A percentile compares a stretch with the other conserved stretches of the same genome.
phyloP scores from a whole-genome alignment of 768 basidiomycete genomes.

The Leccinum longicurvipes region DNA sequence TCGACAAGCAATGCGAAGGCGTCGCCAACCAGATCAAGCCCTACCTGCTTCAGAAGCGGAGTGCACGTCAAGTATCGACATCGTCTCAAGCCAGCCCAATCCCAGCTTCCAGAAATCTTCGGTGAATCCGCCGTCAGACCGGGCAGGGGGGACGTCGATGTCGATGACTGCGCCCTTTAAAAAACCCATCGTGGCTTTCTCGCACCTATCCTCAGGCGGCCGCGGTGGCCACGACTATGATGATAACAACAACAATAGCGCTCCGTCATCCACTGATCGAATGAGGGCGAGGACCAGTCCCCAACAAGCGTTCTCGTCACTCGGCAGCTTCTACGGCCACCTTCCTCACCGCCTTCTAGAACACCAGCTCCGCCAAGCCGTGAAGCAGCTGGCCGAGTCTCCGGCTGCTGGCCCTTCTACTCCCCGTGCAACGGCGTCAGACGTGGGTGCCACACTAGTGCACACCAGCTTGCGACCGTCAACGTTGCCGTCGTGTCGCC shows the following conservation, averaged over 20 bases:
- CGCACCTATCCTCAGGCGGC: conserved; percentile 6
- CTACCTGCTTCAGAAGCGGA: conserved; percentile 2
- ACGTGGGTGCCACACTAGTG: background rate
- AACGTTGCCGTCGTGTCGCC: background rate
- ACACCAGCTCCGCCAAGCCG: conserved; percentile 5
- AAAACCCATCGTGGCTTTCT: conserved; percentile 33
- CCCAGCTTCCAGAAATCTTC: conserved; percentile 20
- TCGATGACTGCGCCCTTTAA: conserved; percentile 17
- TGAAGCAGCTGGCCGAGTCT: background rate
- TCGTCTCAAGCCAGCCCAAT: conserved; percentile 1
- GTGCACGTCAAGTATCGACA: background rate
- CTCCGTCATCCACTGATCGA: conserved; percentile 1
- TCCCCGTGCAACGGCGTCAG: conserved; percentile 11
- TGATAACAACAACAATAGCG: background rate
- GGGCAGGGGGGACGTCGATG: background rate
- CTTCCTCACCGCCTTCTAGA: conserved; percentile 18
- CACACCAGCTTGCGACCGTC: conserved; percentile 25
- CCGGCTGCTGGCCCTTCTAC: conserved; percentile 23
- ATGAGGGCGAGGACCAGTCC: conserved; percentile 13
- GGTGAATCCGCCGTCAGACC: conserved; percentile 13
- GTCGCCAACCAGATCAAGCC: conserved; percentile 25
- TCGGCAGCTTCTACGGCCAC: conserved; percentile 3
- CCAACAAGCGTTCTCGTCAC: conserved; percentile 2
- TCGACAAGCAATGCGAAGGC: conserved; percentile 25
- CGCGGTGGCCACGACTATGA: conserved; percentile 26